A percentile compares a stretch with the other conserved stretches of the same genome.
Conservation (phyloP, 2,329 filamentous ascomycete genomes). For the Rosellinia necatrix region DNA sequence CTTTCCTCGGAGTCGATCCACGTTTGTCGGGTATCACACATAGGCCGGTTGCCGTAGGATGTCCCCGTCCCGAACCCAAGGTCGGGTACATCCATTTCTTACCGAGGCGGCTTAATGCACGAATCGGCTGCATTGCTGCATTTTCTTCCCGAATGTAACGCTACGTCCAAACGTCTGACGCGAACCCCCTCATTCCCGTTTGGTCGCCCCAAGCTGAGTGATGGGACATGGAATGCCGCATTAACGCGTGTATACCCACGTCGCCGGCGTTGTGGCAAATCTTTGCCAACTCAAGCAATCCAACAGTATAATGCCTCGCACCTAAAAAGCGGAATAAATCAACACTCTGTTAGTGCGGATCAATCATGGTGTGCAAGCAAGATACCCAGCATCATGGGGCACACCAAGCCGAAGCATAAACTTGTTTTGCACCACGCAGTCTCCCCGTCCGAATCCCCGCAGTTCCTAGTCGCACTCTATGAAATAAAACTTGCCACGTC, state of each 20-base stretch:
- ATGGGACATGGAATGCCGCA: slow-evolving; percentile 9
- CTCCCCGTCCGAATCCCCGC: slow-evolving; percentile 2
- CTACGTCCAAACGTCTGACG: slow-evolving; percentile 3
- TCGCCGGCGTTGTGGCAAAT: slow-evolving; percentile 9
- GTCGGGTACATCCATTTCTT: neutral
- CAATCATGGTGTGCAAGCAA: neutral
- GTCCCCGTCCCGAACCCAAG: slow-evolving; percentile 2
- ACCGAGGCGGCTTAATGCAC: slow-evolving; percentile 4
- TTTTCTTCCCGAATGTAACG: slow-evolving; percentile 11
- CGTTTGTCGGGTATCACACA: slow-evolving; percentile 7
- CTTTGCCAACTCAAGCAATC: slow-evolving; percentile 22
- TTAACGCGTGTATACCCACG: slow-evolving; percentile 5
- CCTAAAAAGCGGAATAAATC: neutral
- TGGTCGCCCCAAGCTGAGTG: slow-evolving; percentile 16
- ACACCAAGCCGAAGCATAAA: neutral
- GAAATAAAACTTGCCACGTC: slow-evolving; percentile 16
- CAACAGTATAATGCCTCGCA: neutral
- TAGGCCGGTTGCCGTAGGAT: neutral
- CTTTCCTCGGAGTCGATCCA: slow-evolving; percentile 13
- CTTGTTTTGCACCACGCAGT: slow-evolving; percentile 5
- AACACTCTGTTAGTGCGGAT: neutral
- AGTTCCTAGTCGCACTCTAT: slow-evolving; percentile 3
- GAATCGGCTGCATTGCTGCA: slow-evolving; percentile 10
- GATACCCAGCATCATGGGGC: neutral
- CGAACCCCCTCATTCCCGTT: slow-evolving; percentile 6